These are phyloP conservation scores for Umbellularia californica DNA, from an alignment of 164 flowering plant species.

Conservation along the genomic window DNA sequence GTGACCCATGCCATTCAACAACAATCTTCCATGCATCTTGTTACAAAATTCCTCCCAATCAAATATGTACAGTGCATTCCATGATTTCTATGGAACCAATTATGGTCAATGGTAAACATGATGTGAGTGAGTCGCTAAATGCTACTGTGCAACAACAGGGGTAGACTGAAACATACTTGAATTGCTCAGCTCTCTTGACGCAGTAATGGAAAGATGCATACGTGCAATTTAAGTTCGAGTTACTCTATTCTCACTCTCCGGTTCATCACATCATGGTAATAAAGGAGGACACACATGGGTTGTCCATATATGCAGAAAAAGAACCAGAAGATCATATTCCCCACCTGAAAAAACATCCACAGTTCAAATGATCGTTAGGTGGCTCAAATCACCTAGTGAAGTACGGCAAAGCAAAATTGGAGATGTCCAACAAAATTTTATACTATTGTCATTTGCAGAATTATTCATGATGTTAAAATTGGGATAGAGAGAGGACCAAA, in stretches of 20 bases:
- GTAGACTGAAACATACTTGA: neutral
- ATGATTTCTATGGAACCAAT: neutral
- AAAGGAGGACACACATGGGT: constrained; percentile 86
- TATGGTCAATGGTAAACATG: neutral
- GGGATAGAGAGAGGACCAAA: too few species aligned
- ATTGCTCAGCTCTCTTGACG: neutral
- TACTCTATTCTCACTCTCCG: constrained; percentile 33
- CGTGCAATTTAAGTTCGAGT: neutral
- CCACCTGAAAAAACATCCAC: constrained; percentile 51
- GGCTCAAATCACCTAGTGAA: neutral
- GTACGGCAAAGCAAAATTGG: neutral
- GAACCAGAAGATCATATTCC: constrained; percentile 95
- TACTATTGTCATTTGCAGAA: too few species aligned
- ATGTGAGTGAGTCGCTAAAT: neutral
- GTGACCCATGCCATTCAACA: too few species aligned
- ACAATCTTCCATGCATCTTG: neutral
- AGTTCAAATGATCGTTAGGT: neutral
- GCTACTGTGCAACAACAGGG: neutral
- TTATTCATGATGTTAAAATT: too few species aligned
- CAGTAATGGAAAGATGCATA: neutral
- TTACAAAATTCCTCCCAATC: neutral
- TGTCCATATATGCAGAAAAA: constrained; percentile 90
- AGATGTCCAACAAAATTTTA: too few species aligned
- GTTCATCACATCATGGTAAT: constrained; percentile 95
- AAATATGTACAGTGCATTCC: neutral